A percentile compares a stretch with the other conserved stretches of the same genome.
These are phyloP conservation scores for Penicillium dipodomyicola DNA, from an alignment of 495 filamentous ascomycete species.

Conservation along the genomic window DNA sequence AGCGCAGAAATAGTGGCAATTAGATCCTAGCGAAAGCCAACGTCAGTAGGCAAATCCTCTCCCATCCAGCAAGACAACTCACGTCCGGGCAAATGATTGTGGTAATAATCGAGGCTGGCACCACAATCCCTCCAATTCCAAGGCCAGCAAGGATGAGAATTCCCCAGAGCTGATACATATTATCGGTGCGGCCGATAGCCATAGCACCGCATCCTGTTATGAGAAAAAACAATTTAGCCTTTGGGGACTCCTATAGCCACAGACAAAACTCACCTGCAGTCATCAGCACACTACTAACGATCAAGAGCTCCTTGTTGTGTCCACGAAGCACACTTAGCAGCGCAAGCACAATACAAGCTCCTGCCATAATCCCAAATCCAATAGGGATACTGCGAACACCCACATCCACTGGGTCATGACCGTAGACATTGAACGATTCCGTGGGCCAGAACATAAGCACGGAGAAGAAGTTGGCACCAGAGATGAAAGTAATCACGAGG, in stretches of 20 bases:
- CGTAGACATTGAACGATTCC: constrained; percentile 72
- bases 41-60: background rate
- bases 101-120: constrained; percentile 67
- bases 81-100: constrained; percentile 70
- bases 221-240: constrained; percentile 2
- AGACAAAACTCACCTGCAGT: constrained; percentile 52
- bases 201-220: constrained; percentile 59
- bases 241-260: too few species aligned
- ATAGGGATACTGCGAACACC: constrained; percentile 66
- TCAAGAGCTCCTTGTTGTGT: constrained; percentile 61
- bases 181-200: constrained; percentile 54
- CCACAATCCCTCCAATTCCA: constrained; percentile 72
- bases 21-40: constrained; percentile 45
- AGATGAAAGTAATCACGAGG: constrained; percentile 70
- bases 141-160: constrained; percentile 63
- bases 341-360: constrained; percentile 61
- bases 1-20: constrained; percentile 73
- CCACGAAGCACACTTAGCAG: constrained; percentile 60
- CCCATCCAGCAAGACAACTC: constrained; percentile 3
- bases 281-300: constrained; percentile 62
- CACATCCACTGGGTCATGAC: constrained; percentile 64
- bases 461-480: constrained; percentile 73
- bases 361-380: constrained; percentile 60
- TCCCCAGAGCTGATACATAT: constrained; percentile 59
- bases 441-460: constrained; percentile 73